phyloP scores from a whole-genome alignment of 202 grass and related monocot species.

The Dendrocalamus latiflorus region DNA sequence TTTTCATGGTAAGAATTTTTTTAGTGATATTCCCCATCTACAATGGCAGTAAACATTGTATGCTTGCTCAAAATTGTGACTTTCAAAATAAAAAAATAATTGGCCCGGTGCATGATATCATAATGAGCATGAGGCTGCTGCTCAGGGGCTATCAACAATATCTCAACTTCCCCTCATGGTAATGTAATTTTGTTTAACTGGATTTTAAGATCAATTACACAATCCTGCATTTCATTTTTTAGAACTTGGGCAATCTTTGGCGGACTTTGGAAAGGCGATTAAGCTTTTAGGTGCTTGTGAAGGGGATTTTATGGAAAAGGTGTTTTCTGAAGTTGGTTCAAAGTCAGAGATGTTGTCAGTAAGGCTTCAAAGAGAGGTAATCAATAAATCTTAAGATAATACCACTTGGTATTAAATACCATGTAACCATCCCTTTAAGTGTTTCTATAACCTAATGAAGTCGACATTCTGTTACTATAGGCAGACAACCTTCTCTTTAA shows the following conservation, averaged over 20 bases:
- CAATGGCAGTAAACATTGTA: neutral
- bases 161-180: neutral
- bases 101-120: neutral
- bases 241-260: conserved; percentile 93
- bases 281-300: conserved; percentile 93
- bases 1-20: neutral
- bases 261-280: conserved; percentile 90
- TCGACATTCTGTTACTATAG: conserved; percentile 36
- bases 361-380: conserved; percentile 95
- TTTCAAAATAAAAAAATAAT: neutral
- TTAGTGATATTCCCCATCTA: neutral
- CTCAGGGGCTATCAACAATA: neutral
- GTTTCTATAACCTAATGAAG: conserved; percentile 17
- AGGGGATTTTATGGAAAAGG: conserved; percentile 84
- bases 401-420: neutral
- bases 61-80: neutral
- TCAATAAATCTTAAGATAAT: neutral
- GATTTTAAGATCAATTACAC: conserved; percentile 3
- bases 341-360: conserved; percentile 89
- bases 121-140: neutral
- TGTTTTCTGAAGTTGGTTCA: conserved; percentile 90
- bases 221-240: conserved; percentile 20
- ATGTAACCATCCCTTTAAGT: conserved; percentile 9
- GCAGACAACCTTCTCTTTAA: conserved; percentile 93
- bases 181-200: conserved; percentile 16